Evolutionary conservation across 2,329 filamentous ascomycete genomes (phyloP).

Genomic region (Myriangium duriaei): DNA sequence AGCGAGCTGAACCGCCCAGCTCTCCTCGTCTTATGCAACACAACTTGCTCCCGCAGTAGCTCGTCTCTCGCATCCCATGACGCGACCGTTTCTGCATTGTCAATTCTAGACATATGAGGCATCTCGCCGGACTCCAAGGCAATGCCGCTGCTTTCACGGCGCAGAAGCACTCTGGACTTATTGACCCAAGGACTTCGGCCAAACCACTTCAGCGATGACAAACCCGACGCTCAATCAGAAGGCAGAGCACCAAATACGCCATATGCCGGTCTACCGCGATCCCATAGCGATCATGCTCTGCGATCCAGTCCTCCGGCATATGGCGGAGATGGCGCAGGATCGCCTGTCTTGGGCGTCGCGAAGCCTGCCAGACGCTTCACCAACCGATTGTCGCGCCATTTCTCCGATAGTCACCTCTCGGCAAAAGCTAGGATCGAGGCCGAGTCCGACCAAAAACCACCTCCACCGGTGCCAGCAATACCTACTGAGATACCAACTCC

Average conservation of each 20-base stretch:
- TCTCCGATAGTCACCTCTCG: slow-evolving; percentile 81
- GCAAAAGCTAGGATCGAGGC: slow-evolving; percentile 58
- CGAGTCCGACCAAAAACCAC: slow-evolving; percentile 40
- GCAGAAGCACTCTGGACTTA: slow-evolving; percentile 33
- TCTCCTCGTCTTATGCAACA: slow-evolving; percentile 7
- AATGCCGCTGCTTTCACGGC: slow-evolving; percentile 25
- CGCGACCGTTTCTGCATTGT: too few relatives aligned
- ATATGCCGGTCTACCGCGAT: slow-evolving; percentile 7
- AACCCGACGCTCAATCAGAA: too few relatives aligned
- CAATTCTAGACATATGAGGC: slow-evolving; percentile 11
- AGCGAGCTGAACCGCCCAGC: not conserved
- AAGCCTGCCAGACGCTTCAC: slow-evolving; percentile 38
- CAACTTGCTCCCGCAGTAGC: slow-evolving; percentile 5
- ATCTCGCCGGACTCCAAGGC: slow-evolving; percentile 12
- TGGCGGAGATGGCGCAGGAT: slow-evolving; percentile 6
- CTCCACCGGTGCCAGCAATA: slow-evolving; percentile 32
- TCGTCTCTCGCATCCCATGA: slow-evolving; percentile 1
- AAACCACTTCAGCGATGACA: too few relatives aligned
- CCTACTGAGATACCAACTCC: slow-evolving; percentile 19
- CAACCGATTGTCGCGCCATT: slow-evolving; percentile 76
- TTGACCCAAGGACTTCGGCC: slow-evolving; percentile 11
- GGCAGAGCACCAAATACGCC: slow-evolving; percentile 10
- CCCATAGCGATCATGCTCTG: slow-evolving; percentile 8
- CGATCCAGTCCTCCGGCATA: slow-evolving; percentile 3
- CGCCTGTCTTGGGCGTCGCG: slow-evolving; percentile 11